Evolutionary conservation across 2,329 filamentous ascomycete species (phyloP).

Genomic region (Diatrype stigma): DNA sequence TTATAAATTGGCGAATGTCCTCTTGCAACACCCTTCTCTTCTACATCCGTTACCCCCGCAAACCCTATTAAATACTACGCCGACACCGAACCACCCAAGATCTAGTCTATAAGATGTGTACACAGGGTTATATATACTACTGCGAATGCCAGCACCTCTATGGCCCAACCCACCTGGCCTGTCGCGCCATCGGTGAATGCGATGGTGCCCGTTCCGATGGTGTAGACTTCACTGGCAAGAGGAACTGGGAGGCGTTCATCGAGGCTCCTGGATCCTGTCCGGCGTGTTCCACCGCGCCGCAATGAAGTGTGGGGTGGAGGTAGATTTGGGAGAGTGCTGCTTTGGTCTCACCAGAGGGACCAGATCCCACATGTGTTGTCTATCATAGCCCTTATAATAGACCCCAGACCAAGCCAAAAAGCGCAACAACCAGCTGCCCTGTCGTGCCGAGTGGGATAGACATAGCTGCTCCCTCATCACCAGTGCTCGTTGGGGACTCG

Average conservation of each 20-base stretch:
- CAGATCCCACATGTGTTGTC: too few species aligned
- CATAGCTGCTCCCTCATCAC: background rate
- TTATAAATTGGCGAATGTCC: too few species aligned
- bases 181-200: background rate
- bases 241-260: background rate
- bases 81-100: background rate
- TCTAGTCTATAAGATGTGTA: background rate
- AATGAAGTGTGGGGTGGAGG: too few species aligned
- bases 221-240: background rate
- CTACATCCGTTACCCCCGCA: too few species aligned
- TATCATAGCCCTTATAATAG: background rate
- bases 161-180: conserved; percentile 1
- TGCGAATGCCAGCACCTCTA: background rate
- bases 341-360: too few species aligned
- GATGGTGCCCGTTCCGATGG: background rate
- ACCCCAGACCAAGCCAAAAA: background rate
- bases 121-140: conserved; percentile 1
- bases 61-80: too few species aligned
- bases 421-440: background rate
- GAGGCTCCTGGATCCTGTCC: background rate
- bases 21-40: too few species aligned
- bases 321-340: too few species aligned
- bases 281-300: background rate
- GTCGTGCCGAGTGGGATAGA: background rate
- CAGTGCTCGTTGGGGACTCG: background rate